These are phyloP conservation scores for Fremontodendron californicum DNA, from an alignment of 345 rosid genomes.

Conservation along the genomic window DNA sequence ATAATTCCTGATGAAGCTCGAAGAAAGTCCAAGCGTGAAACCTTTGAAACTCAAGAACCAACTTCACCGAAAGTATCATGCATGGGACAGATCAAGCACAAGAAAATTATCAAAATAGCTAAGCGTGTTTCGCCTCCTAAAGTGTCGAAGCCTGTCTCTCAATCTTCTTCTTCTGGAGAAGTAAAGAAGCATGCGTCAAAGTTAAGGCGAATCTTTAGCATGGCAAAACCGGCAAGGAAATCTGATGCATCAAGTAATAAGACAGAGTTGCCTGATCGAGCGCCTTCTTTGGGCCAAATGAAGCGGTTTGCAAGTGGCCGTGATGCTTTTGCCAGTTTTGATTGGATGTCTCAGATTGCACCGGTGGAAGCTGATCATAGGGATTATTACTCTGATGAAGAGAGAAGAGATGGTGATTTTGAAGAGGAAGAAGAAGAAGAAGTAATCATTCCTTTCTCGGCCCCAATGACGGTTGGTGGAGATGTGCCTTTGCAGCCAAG, in stretches of 20 bases:
- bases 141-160: conserved; percentile 13
- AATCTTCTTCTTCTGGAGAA: conserved; percentile 13
- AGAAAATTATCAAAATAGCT: conserved; percentile 26
- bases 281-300: conserved; percentile 64
- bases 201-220: conserved; percentile 41
- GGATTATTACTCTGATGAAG: conserved; percentile 51
- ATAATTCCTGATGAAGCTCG: conserved; percentile 59
- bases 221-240: conserved; percentile 25
- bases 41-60: conserved; percentile 48
- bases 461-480: conserved; percentile 45
- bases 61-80: conserved; percentile 85
- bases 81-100: conserved; percentile 81
- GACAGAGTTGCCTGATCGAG: conserved; percentile 24
- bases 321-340: conserved; percentile 46
- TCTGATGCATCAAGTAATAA: conserved; percentile 11
- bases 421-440: conserved; percentile 24
- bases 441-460: conserved; percentile 62
- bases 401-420: conserved; percentile 27
- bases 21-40: conserved; percentile 30
- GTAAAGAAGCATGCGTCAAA: conserved; percentile 29
- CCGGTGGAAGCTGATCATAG: conserved; percentile 38
- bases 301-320: conserved; percentile 74
- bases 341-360: conserved; percentile 61
- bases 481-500: conserved; percentile 40
- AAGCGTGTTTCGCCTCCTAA: conserved; percentile 17